These are phyloP conservation scores for Trametes gibbosa DNA, from an alignment of 768 basidiomycete genomes.

Conservation along the genomic window DNA sequence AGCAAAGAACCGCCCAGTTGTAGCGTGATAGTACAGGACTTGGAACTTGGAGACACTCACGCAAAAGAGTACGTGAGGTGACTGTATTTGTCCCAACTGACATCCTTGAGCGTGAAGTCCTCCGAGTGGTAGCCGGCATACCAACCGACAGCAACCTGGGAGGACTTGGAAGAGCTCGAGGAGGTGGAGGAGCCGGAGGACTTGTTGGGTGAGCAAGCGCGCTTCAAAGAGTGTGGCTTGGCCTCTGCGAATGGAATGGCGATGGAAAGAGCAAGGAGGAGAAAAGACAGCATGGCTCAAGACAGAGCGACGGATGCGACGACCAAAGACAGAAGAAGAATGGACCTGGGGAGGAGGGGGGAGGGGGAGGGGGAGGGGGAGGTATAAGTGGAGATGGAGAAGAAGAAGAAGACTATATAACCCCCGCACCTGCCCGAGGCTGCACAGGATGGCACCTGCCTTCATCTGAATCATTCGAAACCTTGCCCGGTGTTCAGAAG, in stretches of 20 bases:
- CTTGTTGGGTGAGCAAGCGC: neutral
- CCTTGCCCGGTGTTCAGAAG: neutral
- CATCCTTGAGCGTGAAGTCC: constrained; percentile 38
- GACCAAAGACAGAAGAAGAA: no score
- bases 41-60: no score
- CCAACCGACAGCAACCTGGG: constrained; percentile 49
- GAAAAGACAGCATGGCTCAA: constrained; percentile 17
- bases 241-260: constrained; percentile 11
- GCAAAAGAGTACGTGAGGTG: constrained; percentile 60
- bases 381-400: no score
- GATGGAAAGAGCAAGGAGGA: constrained; percentile 10
- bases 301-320: no score
- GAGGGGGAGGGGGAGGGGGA: neutral
- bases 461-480: neutral
- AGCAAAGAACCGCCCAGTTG: neutral
- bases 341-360: neutral
- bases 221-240: constrained; percentile 4
- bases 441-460: neutral
- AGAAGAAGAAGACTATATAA: no score
- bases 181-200: neutral
- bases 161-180: constrained; percentile 12
- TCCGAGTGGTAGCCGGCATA: constrained; percentile 51
- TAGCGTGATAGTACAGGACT: neutral
- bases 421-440: neutral
- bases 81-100: constrained; percentile 57